Evolutionary conservation across 176 grass and related monocot species (phyloP), one percentile per base, ranked within the genome.

Genomic region (Carex myosuroides): DNA sequence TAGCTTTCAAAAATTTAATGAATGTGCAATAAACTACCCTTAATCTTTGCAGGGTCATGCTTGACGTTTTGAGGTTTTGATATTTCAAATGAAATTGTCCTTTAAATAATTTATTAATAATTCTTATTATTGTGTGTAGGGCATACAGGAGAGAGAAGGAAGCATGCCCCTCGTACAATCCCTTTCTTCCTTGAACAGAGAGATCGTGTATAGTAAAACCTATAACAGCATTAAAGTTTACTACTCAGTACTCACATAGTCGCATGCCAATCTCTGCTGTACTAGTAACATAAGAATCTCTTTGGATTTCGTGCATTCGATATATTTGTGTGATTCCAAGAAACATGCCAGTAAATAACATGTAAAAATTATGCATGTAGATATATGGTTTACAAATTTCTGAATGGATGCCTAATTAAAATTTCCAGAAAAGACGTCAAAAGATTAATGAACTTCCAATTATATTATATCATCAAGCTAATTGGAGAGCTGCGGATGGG

Each of bases 111-210:
- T 0, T 5, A 75, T 62, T 3, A 37, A 75, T 89, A 42, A 18
- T 37, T 79, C 87, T 64, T 85, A 41, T 79, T 86, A 78, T 82
- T 57, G 55, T 78, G 2, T 91, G 82, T 83, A 95, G 91, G 65
- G 91, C 94, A 17, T 96, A 93, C 71, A 85, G 87, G 65, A 88
- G 84, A 60, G 89, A 93, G 77, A 93, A 90, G 48, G 91, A 91
- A 70, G 53, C 83, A 3, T 88, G 62, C 81, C 92, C 94, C 37
- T 96, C 94, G 11, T 88, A 91, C 80, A 96, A 96, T 33, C 94
- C 91, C 3, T 96, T 96, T 85, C 89, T 91, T 76, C 91, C 91
- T 20, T 72, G 18, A 76, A 16, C 61, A 78, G 16, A 39, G n/a
- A 58, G 79, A 52, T 87, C 18, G 66, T 81, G 13, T 63, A 55